These are phyloP conservation scores for Epichloe gansuensis DNA, from an alignment of 2,329 filamentous ascomycete genomes.

Conservation along the genomic window DNA sequence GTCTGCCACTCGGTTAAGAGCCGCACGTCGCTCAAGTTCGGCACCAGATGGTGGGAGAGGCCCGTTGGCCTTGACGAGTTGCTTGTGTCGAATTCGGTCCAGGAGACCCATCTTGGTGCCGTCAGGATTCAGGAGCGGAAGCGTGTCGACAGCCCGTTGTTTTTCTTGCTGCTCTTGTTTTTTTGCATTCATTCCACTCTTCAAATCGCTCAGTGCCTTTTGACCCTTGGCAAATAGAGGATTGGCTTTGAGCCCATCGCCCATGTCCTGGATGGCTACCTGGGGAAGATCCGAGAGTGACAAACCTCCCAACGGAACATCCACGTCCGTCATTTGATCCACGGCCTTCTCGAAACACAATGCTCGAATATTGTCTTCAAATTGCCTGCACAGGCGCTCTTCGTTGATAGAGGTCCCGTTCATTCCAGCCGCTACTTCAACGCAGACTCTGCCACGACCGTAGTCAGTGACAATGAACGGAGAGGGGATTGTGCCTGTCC, in stretches of 20 bases:
- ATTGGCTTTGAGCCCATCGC: slow-evolving; percentile 30
- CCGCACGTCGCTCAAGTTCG: slow-evolving; percentile 48
- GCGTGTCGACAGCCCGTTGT: slow-evolving; percentile 16
- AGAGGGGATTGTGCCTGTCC: slow-evolving; percentile 17
- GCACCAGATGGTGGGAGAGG: slow-evolving; percentile 42
- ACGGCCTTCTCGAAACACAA: slow-evolving; percentile 28
- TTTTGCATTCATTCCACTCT: slow-evolving; percentile 43
- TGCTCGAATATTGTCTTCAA: slow-evolving; percentile 37
- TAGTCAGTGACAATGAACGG: slow-evolving; percentile 38
- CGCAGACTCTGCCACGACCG: slow-evolving; percentile 42
- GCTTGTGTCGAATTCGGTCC: slow-evolving; percentile 64
- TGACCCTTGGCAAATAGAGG: slow-evolving; percentile 54
- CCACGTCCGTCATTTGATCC: slow-evolving; percentile 20
- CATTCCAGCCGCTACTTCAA: slow-evolving; percentile 38
- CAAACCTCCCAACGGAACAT: slow-evolving; percentile 36
- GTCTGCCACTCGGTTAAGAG: slow-evolving; percentile 56
- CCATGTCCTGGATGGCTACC: slow-evolving; percentile 22
- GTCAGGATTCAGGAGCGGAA: slow-evolving; percentile 26
- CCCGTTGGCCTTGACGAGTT: slow-evolving; percentile 45
- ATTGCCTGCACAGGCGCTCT: slow-evolving; percentile 39
- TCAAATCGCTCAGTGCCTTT: slow-evolving; percentile 56
- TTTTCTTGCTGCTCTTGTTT: slow-evolving; percentile 34
- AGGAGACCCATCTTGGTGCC: slow-evolving; percentile 54
- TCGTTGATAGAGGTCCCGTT: slow-evolving; percentile 32
- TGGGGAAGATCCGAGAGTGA: slow-evolving; percentile 39